phyloP scores from a whole-genome alignment of 305 asterid genomes.

The Fraxinus sp. region DNA sequence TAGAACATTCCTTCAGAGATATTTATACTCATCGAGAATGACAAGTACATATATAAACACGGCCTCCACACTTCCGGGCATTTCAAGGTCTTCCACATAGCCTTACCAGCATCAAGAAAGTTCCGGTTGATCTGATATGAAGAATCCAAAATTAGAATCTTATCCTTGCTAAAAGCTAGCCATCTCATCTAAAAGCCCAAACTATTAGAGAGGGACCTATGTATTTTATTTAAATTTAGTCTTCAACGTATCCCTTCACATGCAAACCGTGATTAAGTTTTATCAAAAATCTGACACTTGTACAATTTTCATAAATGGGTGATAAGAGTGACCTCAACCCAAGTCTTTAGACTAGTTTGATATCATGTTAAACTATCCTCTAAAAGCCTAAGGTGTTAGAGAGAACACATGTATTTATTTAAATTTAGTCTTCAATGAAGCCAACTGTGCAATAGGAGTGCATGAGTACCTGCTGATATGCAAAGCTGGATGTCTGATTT shows the following conservation, averaged over 20 bases:
- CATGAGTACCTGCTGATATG: conserved; percentile 57
- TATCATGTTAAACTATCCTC: neutral
- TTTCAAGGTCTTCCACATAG: conserved; percentile 82
- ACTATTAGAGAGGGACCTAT: neutral
- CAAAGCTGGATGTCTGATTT: conserved; percentile 40
- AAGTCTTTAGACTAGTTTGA: neutral
- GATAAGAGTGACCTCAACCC: neutral
- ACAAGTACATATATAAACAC: conserved; percentile 79
- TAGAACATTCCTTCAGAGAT: conserved; percentile 89
- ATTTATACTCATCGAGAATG: conserved; percentile 63
- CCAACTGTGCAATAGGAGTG: conserved; percentile 16
- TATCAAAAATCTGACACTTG: neutral
- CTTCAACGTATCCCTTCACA: neutral
- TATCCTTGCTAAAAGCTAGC: neutral
- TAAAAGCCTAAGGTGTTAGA: neutral
- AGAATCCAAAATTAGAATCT: conserved; percentile 10
- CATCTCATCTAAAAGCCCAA: neutral
- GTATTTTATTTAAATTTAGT: neutral
- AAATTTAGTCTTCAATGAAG: neutral
- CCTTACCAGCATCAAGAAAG: conserved; percentile 61
- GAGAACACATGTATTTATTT: neutral
- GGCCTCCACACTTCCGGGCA: conserved; percentile 88
- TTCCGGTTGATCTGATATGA: conserved; percentile 63
- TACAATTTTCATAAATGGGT: neutral
- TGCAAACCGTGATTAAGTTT: neutral